Conservation (phyloP, 2,329 filamentous ascomycete species). For the Nothopassalora personata region DNA sequence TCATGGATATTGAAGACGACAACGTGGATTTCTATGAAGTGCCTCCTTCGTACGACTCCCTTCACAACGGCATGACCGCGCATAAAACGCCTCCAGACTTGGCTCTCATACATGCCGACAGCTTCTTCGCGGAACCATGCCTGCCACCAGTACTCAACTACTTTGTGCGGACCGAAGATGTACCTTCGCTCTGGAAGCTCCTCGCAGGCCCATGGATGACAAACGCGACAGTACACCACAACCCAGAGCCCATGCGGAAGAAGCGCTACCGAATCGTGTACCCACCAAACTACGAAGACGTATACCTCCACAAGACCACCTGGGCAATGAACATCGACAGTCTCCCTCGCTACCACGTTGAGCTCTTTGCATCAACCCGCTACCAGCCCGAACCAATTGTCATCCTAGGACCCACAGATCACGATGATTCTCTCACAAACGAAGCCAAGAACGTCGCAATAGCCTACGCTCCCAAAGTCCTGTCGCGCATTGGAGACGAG, state of each 20-base stretch:
- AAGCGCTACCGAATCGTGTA: conserved; percentile 18
- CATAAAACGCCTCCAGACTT: conserved; percentile 3
- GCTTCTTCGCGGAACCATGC: conserved; percentile 9
- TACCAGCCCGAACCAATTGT: conserved; percentile 21
- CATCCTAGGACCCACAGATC: conserved; percentile 16
- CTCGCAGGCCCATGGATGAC: conserved; percentile 18
- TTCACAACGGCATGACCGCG: background rate
- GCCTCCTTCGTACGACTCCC: background rate
- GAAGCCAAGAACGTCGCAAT: conserved; percentile 9
- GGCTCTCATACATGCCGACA: background rate
- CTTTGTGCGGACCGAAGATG: conserved; percentile 11
- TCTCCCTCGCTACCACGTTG: conserved; percentile 17
- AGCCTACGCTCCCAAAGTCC: conserved; percentile 8
- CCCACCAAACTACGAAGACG: conserved; percentile 20
- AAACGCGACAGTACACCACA: conserved; percentile 14
- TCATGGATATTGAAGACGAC: background rate
- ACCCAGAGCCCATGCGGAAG: conserved; percentile 13
- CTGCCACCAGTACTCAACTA: conserved; percentile 11
- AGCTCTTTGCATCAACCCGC: conserved; percentile 11
- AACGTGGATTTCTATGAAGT: background rate
- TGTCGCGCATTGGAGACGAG: conserved; percentile 13
- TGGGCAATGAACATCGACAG: conserved; percentile 8
- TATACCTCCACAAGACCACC: conserved; percentile 19
- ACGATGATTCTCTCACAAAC: conserved; percentile 1
- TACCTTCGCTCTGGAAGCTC: conserved; percentile 16